Evolutionary conservation across 345 rosid species (phyloP), one percentile per base, ranked within the genome.

Genomic region (Eucalyptus polybractea): DNA sequence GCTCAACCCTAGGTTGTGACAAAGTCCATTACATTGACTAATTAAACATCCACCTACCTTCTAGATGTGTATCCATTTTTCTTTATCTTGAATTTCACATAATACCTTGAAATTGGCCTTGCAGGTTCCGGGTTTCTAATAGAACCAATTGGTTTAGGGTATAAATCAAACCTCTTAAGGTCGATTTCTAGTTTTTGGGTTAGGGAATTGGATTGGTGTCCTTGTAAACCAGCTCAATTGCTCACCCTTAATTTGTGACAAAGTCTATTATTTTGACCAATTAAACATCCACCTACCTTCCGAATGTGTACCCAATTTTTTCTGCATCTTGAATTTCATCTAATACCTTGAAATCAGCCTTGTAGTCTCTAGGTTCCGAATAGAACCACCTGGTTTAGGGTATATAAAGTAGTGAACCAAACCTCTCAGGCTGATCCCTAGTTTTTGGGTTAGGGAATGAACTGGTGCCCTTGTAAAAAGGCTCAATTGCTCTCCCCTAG

Each of bases 351-450:
- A 2, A 76, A 21, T 13, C 2, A 7, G 1, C 47, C 11, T 76
- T 76, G 15, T 1, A 10, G 13, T 12, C 6, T 21, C 27, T 0
- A 72, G 7, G 27, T 19, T 72, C 3, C 2, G 1, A 19, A 40
- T 76, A 76, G 3, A 21, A 21, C 83, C 45, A 19, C 2, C 5
- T 7, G 10, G 27, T 37, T 76, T 10, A 9, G 13, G 8, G 4
- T 10, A 37, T 37, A 37, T 53, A 8, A 53, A 21, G 10, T 53
- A 53, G 58, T 19, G 83, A 53, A 53, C 58, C 25, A 7, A 53
- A 21, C 0, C 10, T 53, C 58, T 21, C 24, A 53, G 0, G 58
- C 25, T 0, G 0, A 53, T 53, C 58, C 58, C 0, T 53, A 53
- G 58, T 21, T 53, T 72, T 53, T 53, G 58, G 58, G 58, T 53